Base-by-base conservation (phyloP, 2,329 filamentous ascomycete species). In the Cladosporium phlei region DNA sequence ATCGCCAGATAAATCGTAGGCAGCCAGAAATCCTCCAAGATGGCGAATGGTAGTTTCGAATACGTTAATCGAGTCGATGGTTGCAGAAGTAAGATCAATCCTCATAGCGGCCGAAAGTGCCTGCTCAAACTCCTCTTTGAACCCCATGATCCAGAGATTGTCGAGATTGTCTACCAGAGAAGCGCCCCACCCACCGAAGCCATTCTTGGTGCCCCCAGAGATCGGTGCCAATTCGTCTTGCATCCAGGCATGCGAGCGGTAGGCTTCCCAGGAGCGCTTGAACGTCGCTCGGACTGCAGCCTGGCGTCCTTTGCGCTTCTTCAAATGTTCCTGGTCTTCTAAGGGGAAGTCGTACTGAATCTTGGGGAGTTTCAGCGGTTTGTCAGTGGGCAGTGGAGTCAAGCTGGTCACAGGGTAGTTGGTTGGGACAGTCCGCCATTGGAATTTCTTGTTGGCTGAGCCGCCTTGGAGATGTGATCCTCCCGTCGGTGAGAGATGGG, bases 1-100 rank as follows among this genome's bases (percentile, higher is more conserved):
- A 45, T 66, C 65, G 17, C 56, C 60, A 50, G 61, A 65, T 19
- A 68, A 38, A 32, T 67, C 65, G 46, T 66, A 67, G 2, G 60
- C 63, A 5, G 63, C 46, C 2, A 68, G 51, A 30, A 68, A 58
- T 8, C 65, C 65, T 2, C 65, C 65, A 19, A 68, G 50, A 52
- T 68, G 63, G n/a, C 65, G 54, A 62, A 74, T 75, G 16, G 68
- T 74, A 0, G 71, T 74, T 52, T 75, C 72, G 48, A 74, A 74
- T 4, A 75, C 66, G 47, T 74, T 75, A 54, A 75, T 52, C 14
- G 57, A 61, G 16, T 69, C 65, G 17, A 65, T 51, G 2, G 58
- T 60, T 4, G 67, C 58, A 10, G 61, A 60, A 3, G 66, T 63
- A 38, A 74, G 70, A 49, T 75, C 64, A 38, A 75, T 70, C 19